A percentile compares a stretch with the other conserved stretches of the same genome.
phyloP scores from a whole-genome alignment of 179 eudicot species.

The Spinacia oleracea region DNA sequence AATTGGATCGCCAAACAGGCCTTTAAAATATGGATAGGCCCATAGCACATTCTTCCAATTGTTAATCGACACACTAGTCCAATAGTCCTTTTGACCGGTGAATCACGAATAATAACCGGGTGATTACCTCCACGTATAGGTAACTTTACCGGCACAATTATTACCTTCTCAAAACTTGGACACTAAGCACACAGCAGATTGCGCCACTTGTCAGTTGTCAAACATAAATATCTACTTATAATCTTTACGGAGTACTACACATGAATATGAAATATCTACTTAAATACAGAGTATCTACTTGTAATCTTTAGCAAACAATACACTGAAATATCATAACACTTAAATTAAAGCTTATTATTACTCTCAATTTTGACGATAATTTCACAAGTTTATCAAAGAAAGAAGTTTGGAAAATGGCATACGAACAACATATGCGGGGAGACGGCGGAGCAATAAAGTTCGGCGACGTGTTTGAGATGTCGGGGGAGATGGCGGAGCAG shows the following conservation, averaged over 20 bases:
- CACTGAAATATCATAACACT: too few relatives aligned
- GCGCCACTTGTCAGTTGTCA: conserved; percentile 32
- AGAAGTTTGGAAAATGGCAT: conserved; percentile 31
- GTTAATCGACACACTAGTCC: not conserved
- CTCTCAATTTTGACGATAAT: not conserved
- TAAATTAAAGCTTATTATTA: too few relatives aligned
- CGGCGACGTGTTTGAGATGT: conserved; percentile 59
- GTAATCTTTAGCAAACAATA: too few relatives aligned
- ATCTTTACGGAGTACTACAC: too few relatives aligned
- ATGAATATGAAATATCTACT: too few relatives aligned
- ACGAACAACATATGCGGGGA: conserved; percentile 29
- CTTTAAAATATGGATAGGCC: not conserved
- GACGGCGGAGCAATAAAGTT: conserved; percentile 41
- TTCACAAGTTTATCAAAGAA: not conserved
- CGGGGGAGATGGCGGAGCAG: conserved; percentile 51
- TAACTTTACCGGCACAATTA: not conserved
- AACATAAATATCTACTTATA: too few relatives aligned
- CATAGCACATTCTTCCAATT: not conserved
- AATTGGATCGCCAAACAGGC: not conserved
- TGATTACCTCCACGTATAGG: conserved; percentile 1
- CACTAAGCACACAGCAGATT: conserved; percentile 6
- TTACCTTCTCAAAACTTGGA: not conserved
- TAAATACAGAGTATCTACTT: too few relatives aligned
- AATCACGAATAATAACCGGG: not conserved
- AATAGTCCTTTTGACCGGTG: not conserved